Base-by-base conservation (phyloP, 371 early-diverging fungal genomes). In the Zychaea mexicana region DNA sequence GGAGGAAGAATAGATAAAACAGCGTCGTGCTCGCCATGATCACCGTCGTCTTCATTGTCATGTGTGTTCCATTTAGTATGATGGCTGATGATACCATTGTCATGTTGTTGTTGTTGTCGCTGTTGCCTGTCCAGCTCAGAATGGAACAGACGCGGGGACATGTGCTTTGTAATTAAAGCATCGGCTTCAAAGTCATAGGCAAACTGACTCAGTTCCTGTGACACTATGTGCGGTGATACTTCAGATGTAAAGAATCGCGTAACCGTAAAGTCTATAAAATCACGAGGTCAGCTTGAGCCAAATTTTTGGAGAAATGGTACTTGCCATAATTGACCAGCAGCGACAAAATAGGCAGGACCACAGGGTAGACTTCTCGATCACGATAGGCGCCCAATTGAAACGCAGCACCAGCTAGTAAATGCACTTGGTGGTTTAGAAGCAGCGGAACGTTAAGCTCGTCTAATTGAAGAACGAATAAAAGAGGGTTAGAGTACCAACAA, bases 271-370 rank as follows among this genome's bases (percentile, higher is more conserved):
- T 77, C 77, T 79, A 60, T 28, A 28, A 31, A 36, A 62, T 36
- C 38, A 36, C 15, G 38, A 36, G 38, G 38, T 36, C 38, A 36
- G 38, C 38, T 36, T 15, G 38, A 36, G 38, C 38, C 38, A 36
- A 36, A 36, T 36, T 36, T 36, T 36, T 9, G 30, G 42, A 28
- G 56, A 46, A 31, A 53, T 15, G n/a, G 19, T 33, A 54, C 63
- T 72, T 74, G 69, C 78, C 81, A 70, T 81, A 78, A 66, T 81
- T 78, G 58, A 81, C 76, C 17, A 81, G 69, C 15, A 72, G 31
- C 7, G 78, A 78, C 26, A 81, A 60, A 66, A 81, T 78, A 46
- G 81, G 81, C 60, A 81, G 62, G 27, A 76, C 71, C 53, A 76
- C 69, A 42, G 78, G 76, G 60, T 76, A 80, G 24, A 67, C 59